Evolutionary conservation across 106 monocot genomes (phyloP).

Genomic region (Gastrodia elata): DNA sequence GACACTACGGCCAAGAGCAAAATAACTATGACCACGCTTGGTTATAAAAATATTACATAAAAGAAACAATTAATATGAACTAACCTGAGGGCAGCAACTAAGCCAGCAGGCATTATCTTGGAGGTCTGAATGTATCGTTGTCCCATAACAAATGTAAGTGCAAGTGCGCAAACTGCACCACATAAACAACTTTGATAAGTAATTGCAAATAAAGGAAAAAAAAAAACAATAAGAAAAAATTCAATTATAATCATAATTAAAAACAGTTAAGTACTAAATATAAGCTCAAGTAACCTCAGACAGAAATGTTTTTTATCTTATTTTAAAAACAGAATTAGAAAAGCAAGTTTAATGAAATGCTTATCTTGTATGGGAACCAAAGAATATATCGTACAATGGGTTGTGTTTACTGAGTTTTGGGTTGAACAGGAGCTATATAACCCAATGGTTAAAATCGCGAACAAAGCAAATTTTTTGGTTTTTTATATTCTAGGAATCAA

Average conservation of each 20-base stretch:
- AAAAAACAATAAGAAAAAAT: background rate
- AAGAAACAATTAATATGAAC: background rate
- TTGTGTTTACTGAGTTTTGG: background rate
- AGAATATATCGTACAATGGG: background rate
- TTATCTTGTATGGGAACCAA: background rate
- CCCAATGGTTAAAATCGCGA: background rate
- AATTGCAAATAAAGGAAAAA: background rate
- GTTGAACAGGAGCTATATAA: background rate
- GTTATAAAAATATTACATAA: too few relatives aligned
- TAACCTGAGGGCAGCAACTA: constrained; percentile 75
- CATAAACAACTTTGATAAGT: background rate
- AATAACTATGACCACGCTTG: too few relatives aligned
- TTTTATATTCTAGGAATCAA: background rate
- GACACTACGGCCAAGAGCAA: too few relatives aligned
- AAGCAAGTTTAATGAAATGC: background rate
- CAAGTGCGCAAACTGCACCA: constrained; percentile 58
- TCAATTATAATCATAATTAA: background rate
- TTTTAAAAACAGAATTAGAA: background rate
- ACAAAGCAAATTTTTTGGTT: background rate
- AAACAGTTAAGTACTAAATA: background rate
- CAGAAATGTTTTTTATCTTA: background rate
- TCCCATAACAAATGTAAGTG: constrained; percentile 73
- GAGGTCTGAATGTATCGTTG: constrained; percentile 64
- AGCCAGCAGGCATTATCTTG: constrained; percentile 88
- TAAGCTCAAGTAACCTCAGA: background rate